phyloP scores from a whole-genome alignment of 2,329 filamentous ascomycete genomes.

The Neurospora sp. region DNA sequence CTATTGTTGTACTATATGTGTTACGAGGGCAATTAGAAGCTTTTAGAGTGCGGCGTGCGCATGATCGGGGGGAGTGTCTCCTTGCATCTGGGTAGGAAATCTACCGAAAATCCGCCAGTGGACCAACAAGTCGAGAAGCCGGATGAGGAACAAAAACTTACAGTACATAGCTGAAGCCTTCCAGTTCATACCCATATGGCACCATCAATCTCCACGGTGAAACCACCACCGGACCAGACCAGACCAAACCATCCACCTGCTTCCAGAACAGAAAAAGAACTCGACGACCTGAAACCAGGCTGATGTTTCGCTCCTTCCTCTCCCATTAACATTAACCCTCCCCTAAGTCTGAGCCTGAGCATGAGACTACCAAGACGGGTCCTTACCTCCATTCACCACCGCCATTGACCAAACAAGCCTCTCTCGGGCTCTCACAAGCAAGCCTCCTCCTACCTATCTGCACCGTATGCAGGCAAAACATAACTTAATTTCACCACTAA shows the following conservation, averaged over 20 bases:
- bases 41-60: neutral
- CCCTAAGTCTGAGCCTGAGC: neutral
- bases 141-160: neutral
- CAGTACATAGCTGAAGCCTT: neutral
- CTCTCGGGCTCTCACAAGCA: neutral
- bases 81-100: neutral
- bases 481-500: neutral
- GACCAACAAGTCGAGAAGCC: neutral
- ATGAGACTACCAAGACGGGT: neutral
- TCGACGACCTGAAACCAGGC: neutral
- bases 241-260: no score
- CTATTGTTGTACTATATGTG: neutral
- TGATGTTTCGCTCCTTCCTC: neutral
- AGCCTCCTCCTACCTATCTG: neutral
- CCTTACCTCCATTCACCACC: neutral
- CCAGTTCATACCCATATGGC: neutral
- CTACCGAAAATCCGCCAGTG: neutral
- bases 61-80: neutral
- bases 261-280: neutral
- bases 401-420: no score
- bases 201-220: neutral
- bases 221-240: neutral
- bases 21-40: neutral
- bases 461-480: neutral
- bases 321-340: neutral